Evolutionary conservation across 78 protist species (phyloP), one percentile per base, ranked within the genome.

Genomic region (Dictyostelium intermedium): DNA sequence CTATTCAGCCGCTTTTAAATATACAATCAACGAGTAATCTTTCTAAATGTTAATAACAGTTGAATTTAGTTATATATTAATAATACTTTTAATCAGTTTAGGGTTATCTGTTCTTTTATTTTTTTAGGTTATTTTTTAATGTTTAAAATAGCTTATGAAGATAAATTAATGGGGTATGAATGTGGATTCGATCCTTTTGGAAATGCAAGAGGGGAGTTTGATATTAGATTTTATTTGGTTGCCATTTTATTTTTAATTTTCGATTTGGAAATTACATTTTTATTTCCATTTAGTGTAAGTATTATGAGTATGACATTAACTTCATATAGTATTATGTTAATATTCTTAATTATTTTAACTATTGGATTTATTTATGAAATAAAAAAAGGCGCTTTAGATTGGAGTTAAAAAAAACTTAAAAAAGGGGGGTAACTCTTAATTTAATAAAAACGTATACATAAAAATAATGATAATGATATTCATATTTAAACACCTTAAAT

Each of bases 361-460:
- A 85, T 85, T 0, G 84, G 80, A 50, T 85, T 72, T 43, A 81
- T 85, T 13, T 85, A 85, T 85, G 87, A 72, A 85, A 32, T 50
- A 16, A 72, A 85, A 85, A 85, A 79, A 11, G 80, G 91, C 8
- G 91, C 80, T 1, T 79, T 85, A 43, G 91, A 85, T 85, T 85
- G 87, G 80, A 61, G 73, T 34, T 85, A 72, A 85, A n/a, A n/a
- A n/a, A n/a, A n/a, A n/a, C n/a, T n/a, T n/a, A n/a, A n/a, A n/a
- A n/a, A n/a, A n/a, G n/a, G n/a, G n/a, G n/a, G n/a, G n/a, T n/a
- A n/a, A n/a, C n/a, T n/a, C n/a, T n/a, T n/a, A n/a, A n/a, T n/a
- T n/a, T n/a, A n/a, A n/a, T n/a, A n/a, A n/a, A n/a, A n/a, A n/a
- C n/a, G n/a, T n/a, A n/a, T n/a, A n/a, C n/a, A n/a, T n/a, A n/a